Conservation (phyloP, 495 filamentous ascomycete species). For the Entonaema liquescens region DNA sequence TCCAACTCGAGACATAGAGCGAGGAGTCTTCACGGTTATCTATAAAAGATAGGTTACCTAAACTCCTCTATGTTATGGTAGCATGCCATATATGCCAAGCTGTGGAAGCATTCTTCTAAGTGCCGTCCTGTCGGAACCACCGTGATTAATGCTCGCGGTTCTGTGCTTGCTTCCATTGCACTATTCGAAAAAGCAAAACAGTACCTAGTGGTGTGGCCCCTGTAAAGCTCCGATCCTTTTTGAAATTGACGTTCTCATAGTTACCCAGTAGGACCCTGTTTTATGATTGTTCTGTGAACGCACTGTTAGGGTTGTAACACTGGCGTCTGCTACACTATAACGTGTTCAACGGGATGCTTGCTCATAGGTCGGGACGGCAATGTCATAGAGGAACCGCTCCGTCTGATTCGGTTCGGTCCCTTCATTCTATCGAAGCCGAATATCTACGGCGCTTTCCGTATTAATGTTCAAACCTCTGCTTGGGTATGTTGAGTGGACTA, state of each 20-base stretch:
- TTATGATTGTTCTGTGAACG: no score
- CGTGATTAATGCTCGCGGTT: constrained; percentile 1
- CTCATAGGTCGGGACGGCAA: constrained; percentile 8
- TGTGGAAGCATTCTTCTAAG: constrained; percentile 6
- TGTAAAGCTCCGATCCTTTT: neutral
- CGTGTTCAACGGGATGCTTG: neutral
- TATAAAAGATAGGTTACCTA: neutral
- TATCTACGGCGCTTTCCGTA: constrained; percentile 4
- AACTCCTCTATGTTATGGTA: neutral
- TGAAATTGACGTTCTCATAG: constrained; percentile 7
- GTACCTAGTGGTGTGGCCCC: neutral
- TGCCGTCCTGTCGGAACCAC: constrained; percentile 11
- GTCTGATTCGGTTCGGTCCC: neutral
- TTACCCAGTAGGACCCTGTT: constrained; percentile 5
- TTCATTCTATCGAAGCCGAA: constrained; percentile 6
- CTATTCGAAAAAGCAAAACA: constrained; percentile 13
- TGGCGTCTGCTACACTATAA: neutral
- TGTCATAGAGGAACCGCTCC: neutral
- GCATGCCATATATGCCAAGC: neutral
- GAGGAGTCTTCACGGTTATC: constrained; percentile 1
- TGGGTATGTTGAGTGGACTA: neutral
- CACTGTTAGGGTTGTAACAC: no score
- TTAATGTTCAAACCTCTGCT: neutral
- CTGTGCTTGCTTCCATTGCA: constrained; percentile 4
- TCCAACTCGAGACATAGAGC: neutral